Conservation (phyloP, 768 basidiomycete genomes). For the Rhizopogon rudus region DNA sequence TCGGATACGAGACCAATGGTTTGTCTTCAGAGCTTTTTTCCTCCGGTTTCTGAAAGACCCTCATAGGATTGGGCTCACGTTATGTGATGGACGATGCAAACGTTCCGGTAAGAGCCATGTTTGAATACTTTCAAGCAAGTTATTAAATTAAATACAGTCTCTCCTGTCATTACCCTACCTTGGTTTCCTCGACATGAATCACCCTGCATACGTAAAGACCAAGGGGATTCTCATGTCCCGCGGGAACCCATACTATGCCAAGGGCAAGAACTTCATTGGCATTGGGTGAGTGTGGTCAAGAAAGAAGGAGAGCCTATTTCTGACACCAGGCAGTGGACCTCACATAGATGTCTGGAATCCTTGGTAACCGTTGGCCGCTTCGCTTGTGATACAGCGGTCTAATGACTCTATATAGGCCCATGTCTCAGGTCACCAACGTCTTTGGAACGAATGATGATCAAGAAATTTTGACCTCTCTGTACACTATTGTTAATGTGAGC, state of each 20-base stretch:
- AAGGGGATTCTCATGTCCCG: slow-evolving; percentile 55
- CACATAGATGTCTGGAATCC: slow-evolving; percentile 71
- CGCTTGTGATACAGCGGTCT: neutral
- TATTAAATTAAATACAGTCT: slow-evolving; percentile 37
- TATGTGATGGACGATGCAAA: slow-evolving; percentile 88
- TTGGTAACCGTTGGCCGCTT: slow-evolving; percentile 35
- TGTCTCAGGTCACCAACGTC: slow-evolving; percentile 73
- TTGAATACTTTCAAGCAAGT: neutral
- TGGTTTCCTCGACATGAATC: slow-evolving; percentile 59
- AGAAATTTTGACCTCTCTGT: slow-evolving; percentile 60
- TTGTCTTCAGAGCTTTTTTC: slow-evolving; percentile 1
- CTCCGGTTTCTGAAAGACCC: neutral
- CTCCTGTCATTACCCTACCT: slow-evolving; percentile 77
- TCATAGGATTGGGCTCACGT: slow-evolving; percentile 55
- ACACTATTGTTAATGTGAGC: slow-evolving; percentile 66
- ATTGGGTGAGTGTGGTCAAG: slow-evolving; percentile 48
- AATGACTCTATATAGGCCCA: slow-evolving; percentile 45
- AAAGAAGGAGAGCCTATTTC: neutral
- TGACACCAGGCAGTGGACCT: slow-evolving; percentile 49
- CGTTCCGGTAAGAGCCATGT: slow-evolving; percentile 53
- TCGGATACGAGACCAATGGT: slow-evolving; percentile 79
- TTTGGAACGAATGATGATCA: slow-evolving; percentile 70
- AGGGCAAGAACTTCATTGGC: slow-evolving; percentile 60
- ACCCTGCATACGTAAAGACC: slow-evolving; percentile 62
- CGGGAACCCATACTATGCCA: slow-evolving; percentile 66